These are phyloP conservation scores for Paraphoma chrysanthemicola DNA, from an alignment of 2,329 filamentous ascomycete species.

Conservation along the genomic window DNA sequence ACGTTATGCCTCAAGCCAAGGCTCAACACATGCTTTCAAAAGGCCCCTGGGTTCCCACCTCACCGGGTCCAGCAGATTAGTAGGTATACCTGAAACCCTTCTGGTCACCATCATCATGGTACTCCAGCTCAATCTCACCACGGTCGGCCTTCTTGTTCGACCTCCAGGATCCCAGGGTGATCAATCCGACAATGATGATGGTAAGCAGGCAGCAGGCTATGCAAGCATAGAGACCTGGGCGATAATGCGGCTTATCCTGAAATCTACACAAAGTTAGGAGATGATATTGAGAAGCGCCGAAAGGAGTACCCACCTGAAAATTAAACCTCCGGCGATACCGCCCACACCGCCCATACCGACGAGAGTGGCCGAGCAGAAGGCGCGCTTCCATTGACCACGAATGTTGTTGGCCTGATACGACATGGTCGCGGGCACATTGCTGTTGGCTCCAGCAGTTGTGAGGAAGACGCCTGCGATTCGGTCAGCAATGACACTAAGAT, in stretches of 20 bases:
- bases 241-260: constrained; percentile 48
- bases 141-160: constrained; percentile 49
- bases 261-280: constrained; percentile 6
- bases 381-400: constrained; percentile 86
- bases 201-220: constrained; percentile 48
- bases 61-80: constrained; percentile 4
- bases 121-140: constrained; percentile 52
- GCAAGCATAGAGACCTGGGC: constrained; percentile 48
- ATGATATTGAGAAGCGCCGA: not conserved
- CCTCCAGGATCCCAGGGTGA: constrained; percentile 40
- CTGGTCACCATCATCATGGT: constrained; percentile 42
- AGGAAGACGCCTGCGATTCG: constrained; percentile 63
- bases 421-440: constrained; percentile 77
- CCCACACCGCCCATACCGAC: constrained; percentile 80
- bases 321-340: constrained; percentile 76
- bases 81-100: constrained; percentile 45
- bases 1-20: not conserved
- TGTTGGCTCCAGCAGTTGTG: constrained; percentile 76
- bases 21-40: not conserved
- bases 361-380: constrained; percentile 76
- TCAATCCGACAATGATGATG: constrained; percentile 41
- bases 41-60: not conserved
- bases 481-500: no score
- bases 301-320: constrained; percentile 62
- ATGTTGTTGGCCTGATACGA: constrained; percentile 89